Evolutionary conservation across 306 rosid species (phyloP), one percentile per base, ranked within the genome.

Genomic region (Trifolium fragiferum): DNA sequence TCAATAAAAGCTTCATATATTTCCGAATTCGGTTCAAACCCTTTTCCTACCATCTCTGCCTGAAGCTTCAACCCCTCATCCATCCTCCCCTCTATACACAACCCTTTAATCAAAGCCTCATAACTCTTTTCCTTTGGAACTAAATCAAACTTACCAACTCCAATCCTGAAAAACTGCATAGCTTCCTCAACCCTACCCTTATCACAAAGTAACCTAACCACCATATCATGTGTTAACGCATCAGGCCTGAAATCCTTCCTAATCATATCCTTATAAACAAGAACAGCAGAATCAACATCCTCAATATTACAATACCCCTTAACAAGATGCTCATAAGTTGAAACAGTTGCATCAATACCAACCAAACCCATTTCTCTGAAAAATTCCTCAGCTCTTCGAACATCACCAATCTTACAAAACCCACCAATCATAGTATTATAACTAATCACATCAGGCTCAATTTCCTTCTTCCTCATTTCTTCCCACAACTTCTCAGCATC

Each of bases 31-130:
- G 82, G 89, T 65, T 73, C 73, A 78, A 82, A 87, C 43, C 97
- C 97, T 81, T 81, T 89, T 20, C 95, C 92, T 25, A 88, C 86
- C 98, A 91, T 94, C 86, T 94, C 87, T 1, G 88, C 93, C 80
- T 90, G 98, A 82, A 91, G 80, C 80, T 86, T 87, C 73, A 89
- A 35, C 0, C 89, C 96, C 67, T 84, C 89, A 68, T 88, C 91
- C 87, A 86, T 79, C 27, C 74, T 88, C 74, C 85, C 92, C 74
- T 88, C 84, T 43, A 33, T 58, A 64, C 95, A 86, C 44, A 91
- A 76, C 53, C 89, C 90, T 74, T 77, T 79, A 65, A 94, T 81
- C 85, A 94, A 50, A 72, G 82, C 55, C 80, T 83, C 89, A 47
- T 86, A 88, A 78, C 88, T 86, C 84, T 81, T 84, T 75, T 71